Evolutionary conservation across 495 filamentous ascomycete species (phyloP).

Genomic region (Penicillium canariense): DNA sequence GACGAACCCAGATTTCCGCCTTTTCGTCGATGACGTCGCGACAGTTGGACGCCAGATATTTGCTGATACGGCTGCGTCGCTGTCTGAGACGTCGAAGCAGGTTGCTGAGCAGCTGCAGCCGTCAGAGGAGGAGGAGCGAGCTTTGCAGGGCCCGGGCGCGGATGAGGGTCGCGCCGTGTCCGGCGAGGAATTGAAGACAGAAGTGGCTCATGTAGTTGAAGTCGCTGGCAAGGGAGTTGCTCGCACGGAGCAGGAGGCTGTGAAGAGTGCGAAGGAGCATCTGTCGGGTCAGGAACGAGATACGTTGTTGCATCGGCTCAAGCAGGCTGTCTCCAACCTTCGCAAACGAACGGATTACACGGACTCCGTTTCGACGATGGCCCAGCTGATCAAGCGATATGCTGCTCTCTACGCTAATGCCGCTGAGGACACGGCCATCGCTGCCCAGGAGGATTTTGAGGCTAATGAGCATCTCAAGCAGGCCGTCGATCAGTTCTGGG

Average conservation of each 20-base stretch:
- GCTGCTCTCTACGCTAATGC: slow-evolving; percentile 72
- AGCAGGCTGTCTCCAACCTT: slow-evolving; percentile 71
- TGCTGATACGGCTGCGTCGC: slow-evolving; percentile 74
- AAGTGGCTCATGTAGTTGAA: slow-evolving; percentile 61
- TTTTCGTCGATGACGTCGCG: slow-evolving; percentile 80
- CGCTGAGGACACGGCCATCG: slow-evolving; percentile 57
- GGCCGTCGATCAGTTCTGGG: slow-evolving; percentile 76
- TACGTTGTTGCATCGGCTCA: slow-evolving; percentile 70
- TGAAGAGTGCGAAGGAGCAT: slow-evolving; percentile 66
- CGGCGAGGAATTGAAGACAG: slow-evolving; percentile 57
- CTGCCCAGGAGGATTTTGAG: slow-evolving; percentile 65
- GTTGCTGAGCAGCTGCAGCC: slow-evolving; percentile 71
- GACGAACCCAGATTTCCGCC: slow-evolving; percentile 85
- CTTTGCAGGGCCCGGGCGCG: slow-evolving; percentile 54
- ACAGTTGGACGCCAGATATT: slow-evolving; percentile 82
- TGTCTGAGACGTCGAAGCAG: slow-evolving; percentile 69
- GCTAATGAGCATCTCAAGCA: slow-evolving; percentile 71
- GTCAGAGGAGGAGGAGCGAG: slow-evolving; percentile 56
- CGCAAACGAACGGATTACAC: slow-evolving; percentile 76
- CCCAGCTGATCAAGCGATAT: slow-evolving; percentile 74
- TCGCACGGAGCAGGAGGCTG: slow-evolving; percentile 63
- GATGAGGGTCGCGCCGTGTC: slow-evolving; percentile 54
- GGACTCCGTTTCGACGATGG: slow-evolving; percentile 77
- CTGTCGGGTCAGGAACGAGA: slow-evolving; percentile 64
- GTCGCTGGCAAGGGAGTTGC: slow-evolving; percentile 61